Conservation (phyloP, 2,329 filamentous ascomycete genomes). For the Aspergillus ibericus region DNA sequence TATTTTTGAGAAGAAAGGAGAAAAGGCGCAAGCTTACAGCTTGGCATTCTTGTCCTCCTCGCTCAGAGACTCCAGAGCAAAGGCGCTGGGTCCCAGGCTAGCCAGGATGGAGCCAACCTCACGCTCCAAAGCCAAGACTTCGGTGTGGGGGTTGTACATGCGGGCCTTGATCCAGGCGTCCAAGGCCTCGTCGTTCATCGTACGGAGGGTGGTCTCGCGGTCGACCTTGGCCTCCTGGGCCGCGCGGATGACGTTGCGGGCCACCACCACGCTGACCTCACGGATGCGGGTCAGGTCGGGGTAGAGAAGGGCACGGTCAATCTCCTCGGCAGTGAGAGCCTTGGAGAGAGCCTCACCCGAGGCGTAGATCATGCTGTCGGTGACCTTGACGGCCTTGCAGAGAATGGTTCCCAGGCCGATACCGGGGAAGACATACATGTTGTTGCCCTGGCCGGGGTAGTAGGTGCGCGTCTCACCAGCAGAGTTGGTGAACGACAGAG, state of each 20-base stretch:
- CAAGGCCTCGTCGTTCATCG: conserved; percentile 44
- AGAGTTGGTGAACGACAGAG: conserved; percentile 63
- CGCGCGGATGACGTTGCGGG: conserved; percentile 88
- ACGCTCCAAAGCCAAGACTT: conserved; percentile 48
- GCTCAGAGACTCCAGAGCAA: conserved; percentile 23
- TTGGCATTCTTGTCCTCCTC: conserved; percentile 36
- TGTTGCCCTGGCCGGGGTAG: conserved; percentile 75
- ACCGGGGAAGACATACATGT: conserved; percentile 94
- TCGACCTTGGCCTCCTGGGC: conserved; percentile 78
- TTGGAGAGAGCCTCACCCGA: conserved; percentile 79
- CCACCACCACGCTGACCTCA: conserved; percentile 82
- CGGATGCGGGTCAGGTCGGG: conserved; percentile 87
- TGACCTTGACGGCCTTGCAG: conserved; percentile 80
- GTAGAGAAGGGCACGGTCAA: conserved; percentile 82
- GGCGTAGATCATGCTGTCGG: conserved; percentile 95
- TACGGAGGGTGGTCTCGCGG: conserved; percentile 46
- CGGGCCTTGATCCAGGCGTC: conserved; percentile 50
- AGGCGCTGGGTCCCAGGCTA: conserved; percentile 27
- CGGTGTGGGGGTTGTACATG: conserved; percentile 52
- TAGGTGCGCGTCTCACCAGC: conserved; percentile 64
- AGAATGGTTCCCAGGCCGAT: conserved; percentile 92
- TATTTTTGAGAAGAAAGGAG: conserved; percentile 11
- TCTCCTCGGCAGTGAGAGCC: conserved; percentile 77
- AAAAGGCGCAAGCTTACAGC: conserved; percentile 28
- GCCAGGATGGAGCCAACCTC: conserved; percentile 48